These are phyloP conservation scores for Udeniomyces megalosporus DNA, from an alignment of 768 basidiomycete species.

Conservation along the genomic window DNA sequence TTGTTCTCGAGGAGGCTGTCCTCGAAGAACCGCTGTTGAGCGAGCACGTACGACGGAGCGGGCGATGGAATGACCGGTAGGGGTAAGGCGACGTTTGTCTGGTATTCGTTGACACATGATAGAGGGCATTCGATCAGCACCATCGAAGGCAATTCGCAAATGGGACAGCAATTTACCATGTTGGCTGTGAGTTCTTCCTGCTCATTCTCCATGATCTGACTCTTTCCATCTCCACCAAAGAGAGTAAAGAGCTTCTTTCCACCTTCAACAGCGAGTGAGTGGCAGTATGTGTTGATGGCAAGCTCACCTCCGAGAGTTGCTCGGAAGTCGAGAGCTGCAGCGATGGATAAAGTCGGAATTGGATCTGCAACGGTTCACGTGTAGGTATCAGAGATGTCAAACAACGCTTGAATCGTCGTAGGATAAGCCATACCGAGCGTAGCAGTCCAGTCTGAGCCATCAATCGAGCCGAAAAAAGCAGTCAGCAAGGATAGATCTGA, in stretches of 20 bases:
- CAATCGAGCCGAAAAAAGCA: neutral
- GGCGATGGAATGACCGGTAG: neutral
- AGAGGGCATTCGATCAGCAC: no score
- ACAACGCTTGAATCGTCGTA: neutral
- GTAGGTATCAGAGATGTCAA: neutral
- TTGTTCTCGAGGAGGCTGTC: neutral
- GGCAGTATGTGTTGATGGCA: slow-evolving; percentile 5
- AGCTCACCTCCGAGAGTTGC: slow-evolving; percentile 7
- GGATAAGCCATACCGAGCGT: neutral
- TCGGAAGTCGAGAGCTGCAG: slow-evolving; percentile 12
- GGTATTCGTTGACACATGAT: no score
- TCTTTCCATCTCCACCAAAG: neutral
- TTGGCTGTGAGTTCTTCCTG: neutral
- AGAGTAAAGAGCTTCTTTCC: slow-evolving; percentile 3
- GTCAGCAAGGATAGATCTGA: neutral
- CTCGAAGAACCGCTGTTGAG: neutral
- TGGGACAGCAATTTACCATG: neutral
- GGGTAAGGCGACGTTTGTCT: no score
- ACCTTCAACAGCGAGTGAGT: slow-evolving; percentile 4
- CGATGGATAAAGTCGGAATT: slow-evolving; percentile 9
- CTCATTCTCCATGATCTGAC: slow-evolving; percentile 13
- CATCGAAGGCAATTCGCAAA: no score
- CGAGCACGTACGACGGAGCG: neutral
- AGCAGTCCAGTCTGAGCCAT: slow-evolving; percentile 1
- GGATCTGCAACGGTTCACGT: neutral